Base-by-base conservation (phyloP, 495 filamentous ascomycete genomes). In the Penicillium samsonianum region DNA sequence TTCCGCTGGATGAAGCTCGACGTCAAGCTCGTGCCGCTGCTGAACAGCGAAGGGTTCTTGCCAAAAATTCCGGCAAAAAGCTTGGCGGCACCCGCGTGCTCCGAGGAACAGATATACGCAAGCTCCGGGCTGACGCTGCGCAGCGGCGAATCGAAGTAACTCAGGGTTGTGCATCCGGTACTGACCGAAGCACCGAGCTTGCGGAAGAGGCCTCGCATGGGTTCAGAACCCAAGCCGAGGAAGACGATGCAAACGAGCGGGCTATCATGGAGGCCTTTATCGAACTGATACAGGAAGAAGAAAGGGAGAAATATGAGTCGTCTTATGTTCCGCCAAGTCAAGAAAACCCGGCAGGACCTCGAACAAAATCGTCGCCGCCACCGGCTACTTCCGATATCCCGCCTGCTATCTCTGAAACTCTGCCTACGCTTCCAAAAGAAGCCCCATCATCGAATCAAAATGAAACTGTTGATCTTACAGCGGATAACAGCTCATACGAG, bases 191-290 rank as follows among this genome's bases (percentile, higher is more conserved):
- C 43, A 67, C 69, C 20, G 76, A 82, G 26, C 83, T 90, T 44
- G 87, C 87, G 3, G 84, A 91, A 53, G 80, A 87, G 59, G 88
- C 89, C 7, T 85, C 83, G 5, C 72, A 87, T 62, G 90, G 91
- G 0, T 91, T 94, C 77, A 77, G 81, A 38, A 96, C 93, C 0
- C 81, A 91, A 66, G 90, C 90, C 0, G 90, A 95, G 63, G 90
- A 94, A 63, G 92, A 96, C 50, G 87, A 91, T 61, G 93, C 90
- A 1, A 93, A 96, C 59, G 90, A 97, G 44, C 80, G 82, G 19
- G 92, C 93, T n/a, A 96, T 96, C 61, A 80, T 90, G 55, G 84
- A 91, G 61, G 93, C 91, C 0, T 82, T 93, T 25, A 91, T 89
- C 73, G 93, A 98, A 52, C 73, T 98, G 10, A 87, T 95, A 28